These are phyloP conservation scores for Apiospora aurea DNA, from an alignment of 2,329 filamentous ascomycete genomes.

Conservation along the genomic window DNA sequence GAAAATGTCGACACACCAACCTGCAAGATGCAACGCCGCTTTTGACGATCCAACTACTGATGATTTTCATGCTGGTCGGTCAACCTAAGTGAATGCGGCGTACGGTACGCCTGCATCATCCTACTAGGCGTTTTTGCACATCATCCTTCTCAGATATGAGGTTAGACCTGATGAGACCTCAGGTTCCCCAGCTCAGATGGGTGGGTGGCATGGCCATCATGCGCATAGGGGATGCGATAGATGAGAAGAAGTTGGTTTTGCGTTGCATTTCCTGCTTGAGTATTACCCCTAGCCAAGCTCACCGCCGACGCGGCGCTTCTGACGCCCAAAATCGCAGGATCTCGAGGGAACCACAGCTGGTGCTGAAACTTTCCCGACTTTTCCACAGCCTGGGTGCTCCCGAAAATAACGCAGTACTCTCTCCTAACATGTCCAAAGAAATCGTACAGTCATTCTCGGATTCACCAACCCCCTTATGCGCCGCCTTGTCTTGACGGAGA, in stretches of 20 bases:
- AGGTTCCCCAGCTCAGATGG: background rate
- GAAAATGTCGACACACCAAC: background rate
- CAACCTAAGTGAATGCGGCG: background rate
- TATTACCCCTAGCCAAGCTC: background rate
- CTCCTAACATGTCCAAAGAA: too few species aligned
- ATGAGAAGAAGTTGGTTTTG: background rate
- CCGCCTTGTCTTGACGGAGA: background rate
- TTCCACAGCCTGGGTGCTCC: background rate
- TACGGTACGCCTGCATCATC: background rate
- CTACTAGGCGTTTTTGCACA: background rate
- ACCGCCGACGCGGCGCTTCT: background rate
- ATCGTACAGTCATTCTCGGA: background rate
- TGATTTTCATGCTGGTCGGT: background rate
- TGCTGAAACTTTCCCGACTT: background rate
- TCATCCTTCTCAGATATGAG: background rate
- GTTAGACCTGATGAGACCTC: background rate
- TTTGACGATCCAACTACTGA: background rate
- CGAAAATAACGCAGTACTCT: too few species aligned
- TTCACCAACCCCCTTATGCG: background rate
- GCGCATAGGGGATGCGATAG: background rate
- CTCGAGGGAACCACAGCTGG: background rate
- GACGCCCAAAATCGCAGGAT: background rate
- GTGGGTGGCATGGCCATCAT: background rate
- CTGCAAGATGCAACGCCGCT: constrained; percentile 15
- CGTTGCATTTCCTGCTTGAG: background rate